Conservation (phyloP, 257 asterid genomes). For the Solanum gracilifrons region DNA sequence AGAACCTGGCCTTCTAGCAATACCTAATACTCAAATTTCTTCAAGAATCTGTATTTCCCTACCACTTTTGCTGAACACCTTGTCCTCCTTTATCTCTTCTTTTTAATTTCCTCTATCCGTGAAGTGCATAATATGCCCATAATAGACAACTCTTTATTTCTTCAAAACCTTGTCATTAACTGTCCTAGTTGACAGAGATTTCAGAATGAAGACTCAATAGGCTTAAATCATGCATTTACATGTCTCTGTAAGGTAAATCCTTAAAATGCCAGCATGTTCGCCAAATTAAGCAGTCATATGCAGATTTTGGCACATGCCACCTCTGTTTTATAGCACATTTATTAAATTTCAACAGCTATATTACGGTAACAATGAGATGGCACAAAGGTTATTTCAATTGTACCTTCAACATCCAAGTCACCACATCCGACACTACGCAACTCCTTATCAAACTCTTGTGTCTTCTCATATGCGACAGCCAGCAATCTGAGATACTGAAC, state of each 20-base stretch:
- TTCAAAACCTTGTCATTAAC: background rate
- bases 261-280: background rate
- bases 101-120: background rate
- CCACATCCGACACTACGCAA: constrained; percentile 87
- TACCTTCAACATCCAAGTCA: constrained; percentile 98
- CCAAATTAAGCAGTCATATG: background rate
- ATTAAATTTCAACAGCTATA: background rate
- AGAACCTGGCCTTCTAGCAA: background rate
- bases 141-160: background rate
- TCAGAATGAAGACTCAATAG: background rate
- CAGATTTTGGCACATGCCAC: background rate
- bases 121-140: background rate
- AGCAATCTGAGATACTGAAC: constrained; percentile 82
- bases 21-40: background rate
- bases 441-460: constrained; percentile 82
- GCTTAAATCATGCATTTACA: background rate
- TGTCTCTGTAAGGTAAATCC: background rate
- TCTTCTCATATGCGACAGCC: constrained; percentile 93
- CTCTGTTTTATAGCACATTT: background rate
- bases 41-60: background rate
- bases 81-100: background rate
- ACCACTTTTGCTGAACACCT: background rate
- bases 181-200: background rate
- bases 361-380: background rate
- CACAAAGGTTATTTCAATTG: background rate